Evolutionary conservation across 805 yeast species (phyloP), one percentile per base, ranked within the genome.

Genomic region (Ogataea parapolymorpha): DNA sequence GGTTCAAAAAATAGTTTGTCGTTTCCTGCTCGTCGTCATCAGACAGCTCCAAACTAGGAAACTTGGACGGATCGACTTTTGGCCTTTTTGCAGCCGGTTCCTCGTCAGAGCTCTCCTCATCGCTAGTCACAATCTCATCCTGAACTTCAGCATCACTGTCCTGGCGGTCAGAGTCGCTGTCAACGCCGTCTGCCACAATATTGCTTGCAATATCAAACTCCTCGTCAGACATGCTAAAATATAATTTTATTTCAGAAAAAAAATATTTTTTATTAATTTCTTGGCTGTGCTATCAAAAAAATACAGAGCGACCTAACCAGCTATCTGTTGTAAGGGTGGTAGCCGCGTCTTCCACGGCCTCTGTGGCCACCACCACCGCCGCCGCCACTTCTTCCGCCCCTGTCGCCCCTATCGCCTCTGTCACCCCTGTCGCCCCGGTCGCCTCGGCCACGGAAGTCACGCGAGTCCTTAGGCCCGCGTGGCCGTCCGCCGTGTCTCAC

Each of bases 131-230:
- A 24, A 80, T 74, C 49, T 75, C 75, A 55, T 79, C 84, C 59
- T 77, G 81, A 14, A 71, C 51, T 15, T 34, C 59, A 12, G 55
- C 72, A 29, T 54, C 61, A 44, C 59, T 62, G 22, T 47, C 44
- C 45, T 50, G 37, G 6, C 46, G 56, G 33, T 49, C 56, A 31
- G 38, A 35, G 14, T 48, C 54, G 39, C 44, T 47, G 30, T 49
- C 49, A n/a, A 38, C 36, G 33, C 45, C 65, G 26, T 67, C 66
- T 26, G 77, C 55, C 0, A 81, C 82, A 40, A 84, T 70, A 38
- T 77, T 70, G 13, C 75, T 68, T 17, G 85, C 83, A 52, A 82
- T 83, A 56, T 83, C 88, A 55, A 66, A 73, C 5, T 69, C 79
- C 44, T 70, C 77, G 43, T 56, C 62, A 39, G 37, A 33, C 42